phyloP scores from a whole-genome alignment of 371 early-diverging fungal species.

The Mucor mucedo region DNA sequence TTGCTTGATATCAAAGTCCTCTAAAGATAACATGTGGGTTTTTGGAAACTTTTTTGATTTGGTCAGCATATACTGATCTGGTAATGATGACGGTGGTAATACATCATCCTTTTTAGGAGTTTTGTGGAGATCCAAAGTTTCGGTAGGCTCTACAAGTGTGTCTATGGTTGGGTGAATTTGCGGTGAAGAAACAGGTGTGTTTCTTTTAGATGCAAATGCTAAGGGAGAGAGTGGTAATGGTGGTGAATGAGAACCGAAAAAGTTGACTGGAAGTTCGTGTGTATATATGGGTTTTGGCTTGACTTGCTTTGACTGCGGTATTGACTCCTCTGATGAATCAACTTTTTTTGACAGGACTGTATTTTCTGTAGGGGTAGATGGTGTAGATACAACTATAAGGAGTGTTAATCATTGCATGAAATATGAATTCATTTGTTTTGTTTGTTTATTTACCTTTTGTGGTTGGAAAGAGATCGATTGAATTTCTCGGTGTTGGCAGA shows the following conservation, averaged over 20 bases:
- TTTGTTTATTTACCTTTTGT: no score
- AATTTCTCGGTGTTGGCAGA: no score
- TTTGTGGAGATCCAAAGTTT: not conserved
- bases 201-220: conserved; percentile 3
- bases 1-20: conserved; percentile 27
- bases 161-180: conserved; percentile 8
- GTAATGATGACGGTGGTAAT: not conserved
- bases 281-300: conserved; percentile 12
- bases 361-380: no score
- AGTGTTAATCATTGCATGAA: no score
- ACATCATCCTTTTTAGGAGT: not conserved
- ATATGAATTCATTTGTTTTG: no score
- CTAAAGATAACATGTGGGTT: not conserved
- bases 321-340: no score
- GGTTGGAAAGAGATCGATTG: no score
- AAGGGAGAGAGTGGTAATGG: conserved; percentile 19
- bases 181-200: conserved; percentile 17
- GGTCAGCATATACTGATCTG: not conserved
- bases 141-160: not conserved
- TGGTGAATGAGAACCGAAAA: conserved; percentile 13
- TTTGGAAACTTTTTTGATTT: not conserved
- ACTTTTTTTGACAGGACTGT: no score
- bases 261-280: conserved; percentile 18
- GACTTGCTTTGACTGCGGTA: no score
- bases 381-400: no score